These are phyloP conservation scores for Aspergillus aculeatinus DNA, from an alignment of 2,329 filamentous ascomycete species.

Conservation along the genomic window DNA sequence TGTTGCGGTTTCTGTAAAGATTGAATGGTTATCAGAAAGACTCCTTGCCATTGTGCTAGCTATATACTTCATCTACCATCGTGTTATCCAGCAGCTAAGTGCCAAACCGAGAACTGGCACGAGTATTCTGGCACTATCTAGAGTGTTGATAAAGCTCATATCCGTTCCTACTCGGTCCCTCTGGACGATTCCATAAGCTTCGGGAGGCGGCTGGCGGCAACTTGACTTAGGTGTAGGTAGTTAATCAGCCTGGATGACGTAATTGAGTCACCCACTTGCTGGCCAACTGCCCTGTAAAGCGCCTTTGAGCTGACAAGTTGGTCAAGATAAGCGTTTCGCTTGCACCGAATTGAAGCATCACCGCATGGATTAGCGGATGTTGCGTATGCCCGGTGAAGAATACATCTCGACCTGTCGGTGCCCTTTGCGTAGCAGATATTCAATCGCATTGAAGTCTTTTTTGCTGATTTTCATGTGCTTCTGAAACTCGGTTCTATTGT, in stretches of 20 bases:
- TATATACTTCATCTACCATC: constrained; percentile 18
- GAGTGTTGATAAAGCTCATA: not conserved
- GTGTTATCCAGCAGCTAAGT: no score
- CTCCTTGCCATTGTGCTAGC: not conserved
- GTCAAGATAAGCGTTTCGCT: not conserved
- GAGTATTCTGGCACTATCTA: constrained; percentile 10
- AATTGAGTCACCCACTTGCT: no score
- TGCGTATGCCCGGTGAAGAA: constrained; percentile 75
- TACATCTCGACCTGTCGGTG: constrained; percentile 78
- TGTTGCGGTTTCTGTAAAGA: constrained; percentile 1
- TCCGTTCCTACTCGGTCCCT: not conserved
- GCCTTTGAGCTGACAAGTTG: no score
- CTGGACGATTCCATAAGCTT: constrained; percentile 13
- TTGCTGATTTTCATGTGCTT: constrained; percentile 69
- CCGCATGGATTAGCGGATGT: constrained; percentile 52
- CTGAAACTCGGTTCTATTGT: constrained; percentile 69
- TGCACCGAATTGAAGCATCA: not conserved
- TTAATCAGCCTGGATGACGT: no score
- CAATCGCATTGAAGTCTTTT: constrained; percentile 81
- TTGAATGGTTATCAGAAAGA: constrained; percentile 7
- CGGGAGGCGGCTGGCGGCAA: not conserved
- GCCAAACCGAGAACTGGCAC: not conserved
- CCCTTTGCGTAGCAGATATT: constrained; percentile 81
- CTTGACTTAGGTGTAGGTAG: no score
- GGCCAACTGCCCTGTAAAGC: no score